Conservation (phyloP, 2,329 filamentous ascomycete genomes). For the Magnaporthiopsis rhizophila region DNA sequence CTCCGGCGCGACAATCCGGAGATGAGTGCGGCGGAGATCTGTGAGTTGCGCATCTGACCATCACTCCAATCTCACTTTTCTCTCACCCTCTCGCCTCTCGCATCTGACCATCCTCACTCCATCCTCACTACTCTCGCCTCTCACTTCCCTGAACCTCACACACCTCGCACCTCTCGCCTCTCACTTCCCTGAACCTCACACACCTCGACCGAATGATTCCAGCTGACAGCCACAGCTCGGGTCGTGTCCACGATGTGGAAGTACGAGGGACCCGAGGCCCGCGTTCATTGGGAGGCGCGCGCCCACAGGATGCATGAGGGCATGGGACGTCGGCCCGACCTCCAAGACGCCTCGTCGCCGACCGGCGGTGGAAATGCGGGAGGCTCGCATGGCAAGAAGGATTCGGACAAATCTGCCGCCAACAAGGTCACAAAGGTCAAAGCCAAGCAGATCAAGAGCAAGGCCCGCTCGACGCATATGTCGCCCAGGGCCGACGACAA, state of each 20-base stretch:
- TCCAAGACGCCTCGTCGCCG: neutral
- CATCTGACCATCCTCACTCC: too few relatives aligned
- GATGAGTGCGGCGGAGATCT: too few relatives aligned
- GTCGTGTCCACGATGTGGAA: constrained; percentile 2
- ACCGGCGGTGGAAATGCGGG: neutral
- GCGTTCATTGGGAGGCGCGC: neutral
- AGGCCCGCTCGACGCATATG: neutral
- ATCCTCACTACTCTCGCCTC: too few relatives aligned
- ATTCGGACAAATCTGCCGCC: neutral
- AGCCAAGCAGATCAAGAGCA: neutral
- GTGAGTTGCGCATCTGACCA: neutral
- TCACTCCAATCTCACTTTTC: neutral
- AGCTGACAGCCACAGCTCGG: neutral
- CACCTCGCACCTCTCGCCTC: too few relatives aligned
- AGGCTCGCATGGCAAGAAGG: neutral
- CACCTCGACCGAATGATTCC: too few relatives aligned
- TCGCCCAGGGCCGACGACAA: neutral
- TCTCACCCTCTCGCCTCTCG: neutral
- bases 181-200: too few relatives aligned
- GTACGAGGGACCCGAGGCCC: neutral
- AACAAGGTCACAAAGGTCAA: neutral
- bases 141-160: too few relatives aligned
- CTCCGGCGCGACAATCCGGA: too few relatives aligned
- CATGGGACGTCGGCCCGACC: neutral
- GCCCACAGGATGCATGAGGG: neutral